Evolutionary conservation across 768 basidiomycete species (phyloP), one percentile per base, ranked within the genome.

Genomic region (Tubosaeta brunneosetosa): DNA sequence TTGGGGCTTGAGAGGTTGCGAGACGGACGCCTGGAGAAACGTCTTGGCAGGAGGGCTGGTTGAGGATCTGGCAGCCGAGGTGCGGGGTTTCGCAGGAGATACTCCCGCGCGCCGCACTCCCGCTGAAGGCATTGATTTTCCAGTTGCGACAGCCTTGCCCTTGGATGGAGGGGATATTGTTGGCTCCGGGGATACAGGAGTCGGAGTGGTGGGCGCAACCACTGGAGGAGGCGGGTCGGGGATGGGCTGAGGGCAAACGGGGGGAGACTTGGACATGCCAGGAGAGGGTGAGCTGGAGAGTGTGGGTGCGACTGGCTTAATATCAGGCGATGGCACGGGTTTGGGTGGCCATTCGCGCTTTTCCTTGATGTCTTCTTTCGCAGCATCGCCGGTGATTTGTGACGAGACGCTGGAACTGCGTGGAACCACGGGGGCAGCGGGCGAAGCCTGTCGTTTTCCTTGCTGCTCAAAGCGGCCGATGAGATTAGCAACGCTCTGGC

Each of bases 381-480:
- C 71, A 12, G 83, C 77, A 65, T 89, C 86, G 40, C 82, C 79
- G 8, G 81, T 77, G 49, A 72, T 73, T 58, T 88, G 81, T 27
- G 86, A 85, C 17, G 77, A 70, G 53, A 82, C 85, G 59, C 84
- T 88, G n/a, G 80, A 76, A 59, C 83, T 84, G 53, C 86, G 79
- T 14, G 81, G 75, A 29, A 58, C 77, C 70, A 55, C 46, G 26
- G 77, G 64, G 16, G 58, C 47, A 27, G 61, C 61, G 27, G 77
- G 64, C 10, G 72, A 59, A 4, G 82, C 71, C 60, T 81, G 78
- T 46, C 82, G 81, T 66, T 88, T 91, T 51, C 77, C 83, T 71
- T 88, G 85, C 61, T 81, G 87, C 69, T 93, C 91, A 60, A 93
- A 93, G 53, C 86, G 81, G 47, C 91, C 91, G 63, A 93, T 93